Base-by-base conservation (phyloP, 2,329 filamentous ascomycete genomes). In the Zalaria obscura region DNA sequence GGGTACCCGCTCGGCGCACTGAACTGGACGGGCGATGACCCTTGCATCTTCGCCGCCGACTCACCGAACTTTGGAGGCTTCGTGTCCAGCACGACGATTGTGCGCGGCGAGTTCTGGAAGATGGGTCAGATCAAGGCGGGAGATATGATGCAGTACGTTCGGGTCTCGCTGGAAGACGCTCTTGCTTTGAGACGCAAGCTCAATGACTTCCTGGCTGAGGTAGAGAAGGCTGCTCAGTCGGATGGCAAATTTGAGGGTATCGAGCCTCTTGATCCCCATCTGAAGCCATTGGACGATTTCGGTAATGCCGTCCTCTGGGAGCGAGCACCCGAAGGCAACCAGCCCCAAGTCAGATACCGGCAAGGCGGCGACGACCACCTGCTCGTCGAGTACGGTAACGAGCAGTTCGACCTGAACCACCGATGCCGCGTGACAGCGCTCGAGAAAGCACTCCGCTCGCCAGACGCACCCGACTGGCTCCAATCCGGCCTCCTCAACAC, bases 41-140 rank as follows among this genome's bases (percentile, higher is more conserved):
- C 72, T 2, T 72, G 71, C n/a, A 69, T 79, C 11, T 76, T 79
- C 38, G 67, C 73, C 0, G 62, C 71, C 4, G 75, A 79, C 50
- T 67, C 67, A 39, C 76, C 75, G 0, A 73, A 77, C 47, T 68
- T 78, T 44, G 75, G 76, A 5, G 75, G 75, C 0, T 77, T 79
- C 44, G 63, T 76, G 0, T 73, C 67, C 28, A 68, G 64, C 8
- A 67, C 69, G 2, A 78, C 74, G 0, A 63, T 76, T 8, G 64
- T 75, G 27, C 68, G 67, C 44, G 73, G 67, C 2, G 74, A 78
- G 39, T 65, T 70, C 50, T 78, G 74, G 74, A 75, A 76, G 49
- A 50, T 80, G 7, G 76, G 76, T 0, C 75, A 80, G 51, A 56
- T 79, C 27, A 74, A 73, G 46, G 68, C 76, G 2, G 75, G 75